Evolutionary conservation across 2,329 filamentous ascomycete species (phyloP).

Genomic region (Alternaria viburni): DNA sequence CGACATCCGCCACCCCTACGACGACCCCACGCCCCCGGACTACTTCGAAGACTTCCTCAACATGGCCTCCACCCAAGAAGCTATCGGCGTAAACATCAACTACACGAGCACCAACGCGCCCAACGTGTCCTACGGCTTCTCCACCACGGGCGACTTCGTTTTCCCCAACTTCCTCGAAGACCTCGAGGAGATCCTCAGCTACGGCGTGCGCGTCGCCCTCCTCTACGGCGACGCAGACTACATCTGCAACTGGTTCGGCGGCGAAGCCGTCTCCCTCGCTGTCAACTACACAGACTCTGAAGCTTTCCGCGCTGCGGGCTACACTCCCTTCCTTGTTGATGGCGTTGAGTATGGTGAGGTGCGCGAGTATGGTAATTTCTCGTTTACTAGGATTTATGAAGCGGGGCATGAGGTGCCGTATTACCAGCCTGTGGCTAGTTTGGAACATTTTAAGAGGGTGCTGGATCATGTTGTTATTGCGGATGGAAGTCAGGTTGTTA

Average conservation of each 20-base stretch:
- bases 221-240: conserved; percentile 66
- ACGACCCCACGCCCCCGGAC: conserved; percentile 60
- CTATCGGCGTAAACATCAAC: conserved; percentile 60
- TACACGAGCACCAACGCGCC: conserved; percentile 54
- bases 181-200: conserved; percentile 59
- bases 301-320: conserved; percentile 70
- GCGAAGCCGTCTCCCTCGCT: conserved; percentile 70
- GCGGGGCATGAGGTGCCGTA: conserved; percentile 61
- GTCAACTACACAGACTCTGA: conserved; percentile 58
- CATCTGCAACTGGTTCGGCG: conserved; percentile 71
- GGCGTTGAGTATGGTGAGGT: conserved; percentile 68
- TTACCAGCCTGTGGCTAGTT: conserved; percentile 41
- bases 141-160: conserved; percentile 53
- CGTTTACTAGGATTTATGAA: conserved; percentile 59
- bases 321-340: conserved; percentile 71
- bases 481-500: conserved; percentile 38
- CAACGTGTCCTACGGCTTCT: conserved; percentile 55
- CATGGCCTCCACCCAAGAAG: conserved; percentile 59
- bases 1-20: conserved; percentile 59
- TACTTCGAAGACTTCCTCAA: conserved; percentile 61
- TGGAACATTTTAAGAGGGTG: conserved; percentile 41
- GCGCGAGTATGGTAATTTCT: conserved; percentile 74
- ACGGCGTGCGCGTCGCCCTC: conserved; percentile 61
- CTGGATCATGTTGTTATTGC: conserved; percentile 34
- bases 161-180: conserved; percentile 55